Conservation (phyloP, 2,329 filamentous ascomycete genomes). For the Aspergillus aculeatinus region DNA sequence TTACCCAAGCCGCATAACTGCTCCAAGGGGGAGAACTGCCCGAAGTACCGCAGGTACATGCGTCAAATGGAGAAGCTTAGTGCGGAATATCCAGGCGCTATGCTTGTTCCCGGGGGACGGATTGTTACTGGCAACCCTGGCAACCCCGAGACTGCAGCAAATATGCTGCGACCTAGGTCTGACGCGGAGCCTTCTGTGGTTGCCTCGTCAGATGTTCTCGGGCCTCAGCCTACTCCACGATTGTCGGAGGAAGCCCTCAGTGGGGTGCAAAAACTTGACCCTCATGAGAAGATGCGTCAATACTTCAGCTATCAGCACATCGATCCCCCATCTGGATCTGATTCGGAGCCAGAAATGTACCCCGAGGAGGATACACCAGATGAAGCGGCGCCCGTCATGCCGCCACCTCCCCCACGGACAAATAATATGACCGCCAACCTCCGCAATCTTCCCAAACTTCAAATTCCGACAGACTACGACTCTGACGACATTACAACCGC, state of each 20-base stretch:
- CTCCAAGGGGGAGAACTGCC: conserved; percentile 80
- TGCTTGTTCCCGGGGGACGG: conserved; percentile 58
- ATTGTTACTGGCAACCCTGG: conserved; percentile 77
- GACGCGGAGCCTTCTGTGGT: conserved; percentile 78
- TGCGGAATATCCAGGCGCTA: conserved; percentile 74
- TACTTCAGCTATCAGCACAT: conserved; percentile 80
- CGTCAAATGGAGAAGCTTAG: conserved; percentile 73
- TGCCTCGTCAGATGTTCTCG: conserved; percentile 86
- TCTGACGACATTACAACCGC: conserved; percentile 17
- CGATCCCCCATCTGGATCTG: conserved; percentile 11
- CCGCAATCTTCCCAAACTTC: conserved; percentile 56
- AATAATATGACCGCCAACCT: conserved; percentile 46
- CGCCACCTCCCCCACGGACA: background rate
- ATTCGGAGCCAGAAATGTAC: background rate
- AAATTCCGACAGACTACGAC: conserved; percentile 48
- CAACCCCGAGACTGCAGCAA: conserved; percentile 65
- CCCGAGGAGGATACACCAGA: too few species aligned
- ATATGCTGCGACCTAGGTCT: conserved; percentile 65
- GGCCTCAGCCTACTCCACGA: conserved; percentile 54
- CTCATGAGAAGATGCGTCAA: conserved; percentile 88
- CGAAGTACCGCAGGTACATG: conserved; percentile 66
- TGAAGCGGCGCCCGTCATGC: conserved; percentile 1
- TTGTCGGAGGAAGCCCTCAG: conserved; percentile 74
- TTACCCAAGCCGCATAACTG: conserved; percentile 82
- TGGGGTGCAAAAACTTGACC: conserved; percentile 70